Evolutionary conservation across 1,139 yeast species (phyloP), one percentile per base, ranked within the genome.

Genomic region (Nakaseomyces nivariensis): DNA sequence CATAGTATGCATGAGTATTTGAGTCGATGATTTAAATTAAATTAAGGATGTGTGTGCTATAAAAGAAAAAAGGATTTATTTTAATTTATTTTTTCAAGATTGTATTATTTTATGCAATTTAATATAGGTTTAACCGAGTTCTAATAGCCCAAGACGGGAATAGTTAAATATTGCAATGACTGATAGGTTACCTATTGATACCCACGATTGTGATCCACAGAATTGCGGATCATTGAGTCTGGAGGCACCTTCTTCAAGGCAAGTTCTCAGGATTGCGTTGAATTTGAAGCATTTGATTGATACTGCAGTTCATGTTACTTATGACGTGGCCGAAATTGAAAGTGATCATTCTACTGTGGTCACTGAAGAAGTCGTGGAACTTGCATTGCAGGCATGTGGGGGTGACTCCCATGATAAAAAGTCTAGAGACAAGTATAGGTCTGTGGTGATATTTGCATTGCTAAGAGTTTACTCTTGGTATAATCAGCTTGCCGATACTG

Each of bases 391-490:
- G 43, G 94, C 96, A 3, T 95, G 95, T 22, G 95, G 95, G 9
- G 96, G 96, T 22, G 74, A 75, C 51, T 85, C 87, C 3, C 68
- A 75, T 45, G 87, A 90, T 13, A 67, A 71, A 49, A 69, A 83
- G 0, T 73, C 84, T 4, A 72, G 82, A 1, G 72, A 75, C 57
- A 78, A 80, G 59, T 87, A 85, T 62, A 77, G 83, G 48, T 83
- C 90, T 0, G 73, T 79, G 27, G 65, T 87, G 48, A 73, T 85
- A 1, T 88, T 84, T 67, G 81, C 85, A 48, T 71, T 88, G 52
- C 69, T 88, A 53, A 81, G 79, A 58, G 92, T 85, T n/a, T 77
- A 85, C 48, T 78, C 76, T 37, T 88, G 96, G 96, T 86, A 85
- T 65, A 71, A 76, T 71, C 76, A 75, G 40, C 75, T 83, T 55